Evolutionary conservation across 148 eudicot genomes (phyloP).

Genomic region (Camellia sinensis): DNA sequence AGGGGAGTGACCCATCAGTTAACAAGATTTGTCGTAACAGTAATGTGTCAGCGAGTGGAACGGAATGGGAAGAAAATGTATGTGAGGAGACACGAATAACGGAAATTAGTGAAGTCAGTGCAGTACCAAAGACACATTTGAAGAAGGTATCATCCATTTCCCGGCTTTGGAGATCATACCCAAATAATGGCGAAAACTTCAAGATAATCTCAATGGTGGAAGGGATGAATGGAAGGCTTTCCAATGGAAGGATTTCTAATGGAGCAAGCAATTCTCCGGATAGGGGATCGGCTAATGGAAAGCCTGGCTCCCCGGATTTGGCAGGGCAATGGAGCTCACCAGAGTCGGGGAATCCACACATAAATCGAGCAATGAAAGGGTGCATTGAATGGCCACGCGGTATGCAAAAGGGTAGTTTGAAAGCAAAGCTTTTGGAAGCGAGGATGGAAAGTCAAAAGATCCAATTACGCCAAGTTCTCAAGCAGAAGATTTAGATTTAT

Average conservation of each 20-base stretch:
- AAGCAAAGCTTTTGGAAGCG: conserved; percentile 62
- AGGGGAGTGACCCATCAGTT: conserved; percentile 52
- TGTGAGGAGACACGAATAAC: conserved; percentile 48
- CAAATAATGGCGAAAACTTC: conserved; percentile 47
- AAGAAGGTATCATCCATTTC: conserved; percentile 57
- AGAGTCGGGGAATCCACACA: conserved; percentile 40
- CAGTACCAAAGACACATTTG: conserved; percentile 33
- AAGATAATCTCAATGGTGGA: conserved; percentile 41
- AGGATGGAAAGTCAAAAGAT: conserved; percentile 64
- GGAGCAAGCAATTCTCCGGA: conserved; percentile 56
- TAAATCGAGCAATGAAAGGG: conserved; percentile 59
- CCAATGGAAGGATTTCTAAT: conserved; percentile 41
- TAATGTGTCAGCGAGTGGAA: conserved; percentile 43
- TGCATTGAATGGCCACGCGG: conserved; percentile 74
- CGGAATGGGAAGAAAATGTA: conserved; percentile 61
- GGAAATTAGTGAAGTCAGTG: conserved; percentile 46
- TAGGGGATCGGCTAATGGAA: conserved; percentile 38
- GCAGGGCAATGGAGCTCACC: conserved; percentile 72
- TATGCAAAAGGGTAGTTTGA: conserved; percentile 58
- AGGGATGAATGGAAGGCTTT: conserved; percentile 50
- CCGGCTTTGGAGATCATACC: conserved; percentile 54
- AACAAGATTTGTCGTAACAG: conserved; percentile 40
- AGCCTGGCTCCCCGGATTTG: conserved; percentile 35
- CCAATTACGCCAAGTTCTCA: conserved; percentile 68
- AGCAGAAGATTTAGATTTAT: conserved; percentile 42